These are phyloP conservation scores for Yamadazyma dendronema DNA, from an alignment of 1,139 yeast species.

Conservation along the genomic window DNA sequence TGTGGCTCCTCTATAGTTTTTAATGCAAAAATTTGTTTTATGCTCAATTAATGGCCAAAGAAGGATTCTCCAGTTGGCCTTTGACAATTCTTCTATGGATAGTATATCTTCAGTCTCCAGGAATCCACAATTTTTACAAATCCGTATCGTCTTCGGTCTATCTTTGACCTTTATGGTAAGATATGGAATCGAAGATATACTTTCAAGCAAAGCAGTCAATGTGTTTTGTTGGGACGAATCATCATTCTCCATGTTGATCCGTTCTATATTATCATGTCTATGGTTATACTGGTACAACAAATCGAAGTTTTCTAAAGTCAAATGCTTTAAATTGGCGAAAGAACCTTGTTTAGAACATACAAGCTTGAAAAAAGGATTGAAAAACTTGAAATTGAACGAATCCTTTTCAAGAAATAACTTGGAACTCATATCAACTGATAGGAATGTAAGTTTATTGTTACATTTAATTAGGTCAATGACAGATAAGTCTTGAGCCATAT, in stretches of 20 bases:
- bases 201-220: constrained; percentile 27
- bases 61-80: constrained; percentile 29
- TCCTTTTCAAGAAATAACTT: constrained; percentile 39
- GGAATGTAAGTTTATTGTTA: constrained; percentile 25
- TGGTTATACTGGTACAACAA: constrained; percentile 16
- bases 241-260: constrained; percentile 7
- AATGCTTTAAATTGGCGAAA: constrained; percentile 25
- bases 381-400: constrained; percentile 34
- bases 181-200: constrained; percentile 25
- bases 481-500: constrained; percentile 46
- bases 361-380: constrained; percentile 41
- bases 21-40: constrained; percentile 19
- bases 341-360: constrained; percentile 41
- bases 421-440: constrained; percentile 50
- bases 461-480: constrained; percentile 41
- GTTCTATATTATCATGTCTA: background rate
- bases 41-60: constrained; percentile 25
- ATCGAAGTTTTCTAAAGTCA: constrained; percentile 35
- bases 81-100: constrained; percentile 15
- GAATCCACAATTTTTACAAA: constrained; percentile 39
- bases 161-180: constrained; percentile 20
- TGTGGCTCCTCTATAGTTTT: constrained; percentile 14
- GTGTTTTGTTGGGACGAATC: constrained; percentile 17
- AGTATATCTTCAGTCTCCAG: constrained; percentile 15
- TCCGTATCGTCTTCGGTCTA: constrained; percentile 16